Conservation (phyloP, 148 eudicot species). For the Chenopodium album region DNA sequence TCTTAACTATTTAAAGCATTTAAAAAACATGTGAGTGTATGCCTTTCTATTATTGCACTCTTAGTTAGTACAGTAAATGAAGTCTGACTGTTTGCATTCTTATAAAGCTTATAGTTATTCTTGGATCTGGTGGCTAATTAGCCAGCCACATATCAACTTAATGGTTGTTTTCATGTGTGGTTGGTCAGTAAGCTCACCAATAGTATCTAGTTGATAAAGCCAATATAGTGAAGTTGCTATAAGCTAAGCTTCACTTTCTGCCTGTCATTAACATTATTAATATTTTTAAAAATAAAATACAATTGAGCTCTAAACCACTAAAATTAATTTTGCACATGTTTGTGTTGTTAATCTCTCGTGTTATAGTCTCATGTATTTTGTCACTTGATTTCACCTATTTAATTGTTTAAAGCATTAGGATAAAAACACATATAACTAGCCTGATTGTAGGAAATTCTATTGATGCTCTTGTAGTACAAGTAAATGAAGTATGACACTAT, state of each 20-base stretch:
- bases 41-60: neutral
- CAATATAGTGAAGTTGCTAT: conserved; percentile 13
- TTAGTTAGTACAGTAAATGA: neutral
- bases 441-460: too few relatives aligned
- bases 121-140: conserved; percentile 46
- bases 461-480: neutral
- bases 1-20: neutral
- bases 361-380: neutral
- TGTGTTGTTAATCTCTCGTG: neutral
- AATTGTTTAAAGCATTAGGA: neutral
- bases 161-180: conserved; percentile 42
- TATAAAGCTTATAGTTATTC: neutral
- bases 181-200: conserved; percentile 59
- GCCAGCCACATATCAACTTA: conserved; percentile 42
- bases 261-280: conserved; percentile 29
- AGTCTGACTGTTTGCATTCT: neutral
- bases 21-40: too few relatives aligned
- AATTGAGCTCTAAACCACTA: neutral
- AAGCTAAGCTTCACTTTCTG: conserved; percentile 27
- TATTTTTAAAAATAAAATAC: neutral
- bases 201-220: conserved; percentile 27
- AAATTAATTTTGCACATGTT: neutral
- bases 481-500: neutral
- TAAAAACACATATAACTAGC: too few relatives aligned
- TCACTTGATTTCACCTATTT: neutral